Percentiles rank a stretch among this genome's conserved stretches.
Conservation (phyloP, 2,329 filamentous ascomycete genomes). For the Talaromyces amestolkiae region DNA sequence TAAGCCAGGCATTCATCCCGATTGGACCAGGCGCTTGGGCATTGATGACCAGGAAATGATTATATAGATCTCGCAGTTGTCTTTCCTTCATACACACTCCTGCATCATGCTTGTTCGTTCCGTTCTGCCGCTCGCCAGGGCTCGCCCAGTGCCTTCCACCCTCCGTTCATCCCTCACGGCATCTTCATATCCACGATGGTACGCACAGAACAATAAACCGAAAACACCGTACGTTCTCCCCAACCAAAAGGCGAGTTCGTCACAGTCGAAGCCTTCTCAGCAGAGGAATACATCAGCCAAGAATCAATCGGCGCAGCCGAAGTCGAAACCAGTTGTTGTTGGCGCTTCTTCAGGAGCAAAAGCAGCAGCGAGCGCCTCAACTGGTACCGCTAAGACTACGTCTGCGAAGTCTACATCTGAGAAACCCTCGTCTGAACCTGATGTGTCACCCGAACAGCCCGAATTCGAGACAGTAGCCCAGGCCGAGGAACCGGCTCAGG, state of each 20-base stretch:
- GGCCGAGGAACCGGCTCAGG: constrained; percentile 26
- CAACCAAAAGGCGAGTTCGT: constrained; percentile 24
- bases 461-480: constrained; percentile 40
- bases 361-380: background rate
- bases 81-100: constrained; percentile 12
- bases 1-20: background rate
- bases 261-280: constrained; percentile 15
- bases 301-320: constrained; percentile 7
- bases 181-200: constrained; percentile 37
- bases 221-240: constrained; percentile 37
- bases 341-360: background rate
- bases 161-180: constrained; percentile 35
- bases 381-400: background rate
- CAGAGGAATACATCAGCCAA: constrained; percentile 15
- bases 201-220: constrained; percentile 37
- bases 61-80: constrained; percentile 21
- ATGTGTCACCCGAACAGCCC: constrained; percentile 34
- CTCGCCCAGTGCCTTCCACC: constrained; percentile 37
- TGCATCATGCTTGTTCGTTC: constrained; percentile 46
- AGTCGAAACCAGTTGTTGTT: constrained; percentile 4
- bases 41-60: constrained; percentile 7
- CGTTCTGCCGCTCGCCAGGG: constrained; percentile 46
- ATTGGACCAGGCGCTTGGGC: background rate
- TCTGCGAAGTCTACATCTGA: constrained; percentile 22
- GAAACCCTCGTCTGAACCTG: constrained; percentile 24